These are phyloP conservation scores for Kazachstania psychrophila DNA, from an alignment of 805 yeast genomes.

Conservation along the genomic window DNA sequence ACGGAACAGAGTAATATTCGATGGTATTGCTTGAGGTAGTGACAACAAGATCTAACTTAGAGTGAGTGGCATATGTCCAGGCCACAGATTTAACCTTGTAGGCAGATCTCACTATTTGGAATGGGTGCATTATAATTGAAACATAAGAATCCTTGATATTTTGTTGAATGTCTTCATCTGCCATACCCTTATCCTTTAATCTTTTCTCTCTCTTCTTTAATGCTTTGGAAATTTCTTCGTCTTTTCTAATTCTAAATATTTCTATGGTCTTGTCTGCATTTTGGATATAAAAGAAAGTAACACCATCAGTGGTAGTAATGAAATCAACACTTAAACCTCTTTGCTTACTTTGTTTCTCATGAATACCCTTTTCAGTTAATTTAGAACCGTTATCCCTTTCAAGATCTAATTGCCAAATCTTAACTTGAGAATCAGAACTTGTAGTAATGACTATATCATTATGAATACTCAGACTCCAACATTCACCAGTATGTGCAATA, in stretches of 20 bases:
- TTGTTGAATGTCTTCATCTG: slow-evolving; percentile 48
- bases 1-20: slow-evolving; percentile 60
- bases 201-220: slow-evolving; percentile 69
- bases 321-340: slow-evolving; percentile 58
- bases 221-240: slow-evolving; percentile 72
- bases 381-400: slow-evolving; percentile 36
- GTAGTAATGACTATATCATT: slow-evolving; percentile 50
- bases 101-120: slow-evolving; percentile 54
- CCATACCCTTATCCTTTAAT: slow-evolving; percentile 58
- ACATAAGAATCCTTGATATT: slow-evolving; percentile 41
- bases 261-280: slow-evolving; percentile 78
- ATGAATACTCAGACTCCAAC: slow-evolving; percentile 69
- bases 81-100: slow-evolving; percentile 55
- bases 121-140: slow-evolving; percentile 56
- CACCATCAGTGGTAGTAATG: slow-evolving; percentile 20
- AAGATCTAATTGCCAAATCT: slow-evolving; percentile 71
- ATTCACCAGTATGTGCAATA: slow-evolving; percentile 85
- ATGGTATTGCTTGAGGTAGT: slow-evolving; percentile 67
- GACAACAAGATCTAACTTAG: slow-evolving; percentile 50
- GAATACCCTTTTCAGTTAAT: slow-evolving; percentile 50
- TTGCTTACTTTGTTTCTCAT: slow-evolving; percentile 69
- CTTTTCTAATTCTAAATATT: slow-evolving; percentile 63
- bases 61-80: slow-evolving; percentile 47
- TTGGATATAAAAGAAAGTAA: slow-evolving; percentile 51
- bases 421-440: slow-evolving; percentile 73